Percentiles rank a stretch among this genome's conserved stretches.
Conservation (phyloP, 768 basidiomycete species). For the Clavulina sp. region DNA sequence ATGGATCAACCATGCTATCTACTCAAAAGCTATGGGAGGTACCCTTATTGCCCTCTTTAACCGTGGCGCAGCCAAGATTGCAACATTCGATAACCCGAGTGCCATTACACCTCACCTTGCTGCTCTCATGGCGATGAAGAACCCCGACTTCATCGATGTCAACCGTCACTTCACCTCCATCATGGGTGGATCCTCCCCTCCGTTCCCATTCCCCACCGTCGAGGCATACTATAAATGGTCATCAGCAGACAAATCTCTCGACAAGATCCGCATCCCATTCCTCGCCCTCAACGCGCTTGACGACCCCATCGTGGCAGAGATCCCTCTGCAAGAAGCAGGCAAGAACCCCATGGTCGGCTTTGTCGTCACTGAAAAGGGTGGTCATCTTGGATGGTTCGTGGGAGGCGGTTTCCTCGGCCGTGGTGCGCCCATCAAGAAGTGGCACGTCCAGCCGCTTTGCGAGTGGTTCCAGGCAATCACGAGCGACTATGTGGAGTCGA, state of each 20-base stretch:
- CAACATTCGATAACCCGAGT: conserved; percentile 1
- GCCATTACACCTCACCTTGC: conserved; percentile 6
- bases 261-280: conserved; percentile 15
- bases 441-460: conserved; percentile 9
- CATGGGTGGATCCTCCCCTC: conserved; percentile 9
- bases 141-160: conserved; percentile 4
- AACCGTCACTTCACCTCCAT: conserved; percentile 8
- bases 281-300: conserved; percentile 16
- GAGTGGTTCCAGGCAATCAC: conserved; percentile 9
- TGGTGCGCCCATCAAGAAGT: conserved; percentile 10
- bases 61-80: conserved; percentile 1
- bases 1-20: conserved; percentile 12
- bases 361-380: conserved; percentile 13
- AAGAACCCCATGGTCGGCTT: conserved; percentile 14
- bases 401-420: conserved; percentile 11
- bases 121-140: conserved; percentile 3
- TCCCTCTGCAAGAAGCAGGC: conserved; percentile 12
- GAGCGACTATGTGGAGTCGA: conserved; percentile 5
- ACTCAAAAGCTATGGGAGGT: conserved; percentile 15
- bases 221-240: conserved; percentile 16
- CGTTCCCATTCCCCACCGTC: conserved; percentile 10
- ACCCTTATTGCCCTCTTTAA: conserved; percentile 14
- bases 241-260: conserved; percentile 9
- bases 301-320: conserved; percentile 17
- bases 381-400: conserved; percentile 17